These are phyloP conservation scores for Kalanchoe fedtschenkoi DNA, from an alignment of 164 flowering plant species.

Conservation along the genomic window DNA sequence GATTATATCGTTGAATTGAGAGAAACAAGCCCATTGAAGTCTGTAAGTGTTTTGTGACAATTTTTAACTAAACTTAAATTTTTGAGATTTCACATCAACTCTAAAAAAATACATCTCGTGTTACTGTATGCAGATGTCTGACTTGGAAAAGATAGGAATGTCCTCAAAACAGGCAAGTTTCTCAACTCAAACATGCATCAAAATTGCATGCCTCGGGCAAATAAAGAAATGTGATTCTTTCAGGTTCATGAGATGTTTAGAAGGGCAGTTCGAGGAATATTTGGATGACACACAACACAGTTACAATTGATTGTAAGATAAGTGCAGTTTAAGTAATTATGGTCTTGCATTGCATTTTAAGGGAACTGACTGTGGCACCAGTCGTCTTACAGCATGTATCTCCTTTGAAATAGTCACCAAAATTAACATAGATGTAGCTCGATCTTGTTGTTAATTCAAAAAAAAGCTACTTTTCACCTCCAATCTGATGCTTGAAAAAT, in stretches of 20 bases:
- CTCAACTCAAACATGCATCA: background rate
- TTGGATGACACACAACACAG: conserved; percentile 12
- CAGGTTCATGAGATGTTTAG: conserved; percentile 58
- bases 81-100: background rate
- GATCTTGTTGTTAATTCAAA: too few species aligned
- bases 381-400: background rate
- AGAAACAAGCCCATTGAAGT: conserved; percentile 59
- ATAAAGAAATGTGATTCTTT: background rate
- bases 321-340: background rate
- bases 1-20: conserved; percentile 64
- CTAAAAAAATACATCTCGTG: background rate
- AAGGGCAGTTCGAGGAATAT: conserved; percentile 47
- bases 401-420: background rate
- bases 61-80: background rate
- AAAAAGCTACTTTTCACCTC: too few species aligned
- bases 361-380: background rate
- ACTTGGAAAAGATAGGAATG: conserved; percentile 79
- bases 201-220: background rate
- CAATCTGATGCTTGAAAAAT: too few species aligned
- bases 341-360: background rate
- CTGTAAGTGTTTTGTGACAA: conserved; percentile 34
- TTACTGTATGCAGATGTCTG: conserved; percentile 45
- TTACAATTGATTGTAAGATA: background rate
- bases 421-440: background rate
- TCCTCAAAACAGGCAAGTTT: conserved; percentile 68